phyloP scores from a whole-genome alignment of 1,284 basidiomycete genomes.

The Earliella scabrosa region DNA sequence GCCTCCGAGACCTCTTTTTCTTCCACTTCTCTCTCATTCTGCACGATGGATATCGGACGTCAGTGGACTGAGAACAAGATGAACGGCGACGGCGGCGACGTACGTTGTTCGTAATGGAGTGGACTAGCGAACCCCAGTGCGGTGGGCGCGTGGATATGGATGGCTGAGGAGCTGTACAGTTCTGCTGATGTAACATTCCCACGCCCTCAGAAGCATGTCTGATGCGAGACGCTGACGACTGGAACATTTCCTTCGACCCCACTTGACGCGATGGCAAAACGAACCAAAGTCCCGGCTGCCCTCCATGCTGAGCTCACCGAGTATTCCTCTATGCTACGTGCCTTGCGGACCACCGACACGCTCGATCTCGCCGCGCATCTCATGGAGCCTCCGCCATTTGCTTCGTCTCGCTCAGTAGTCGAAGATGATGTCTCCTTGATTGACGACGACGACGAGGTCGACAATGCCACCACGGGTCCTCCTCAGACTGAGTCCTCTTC shows the following conservation, averaged over 20 bases:
- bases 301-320: slow-evolving; percentile 64
- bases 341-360: slow-evolving; percentile 53
- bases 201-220: neutral
- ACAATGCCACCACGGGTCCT: slow-evolving; percentile 12
- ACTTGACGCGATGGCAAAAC: slow-evolving; percentile 42
- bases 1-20: slow-evolving; percentile 88
- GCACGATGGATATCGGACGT: slow-evolving; percentile 8
- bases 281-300: slow-evolving; percentile 48
- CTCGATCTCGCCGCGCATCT: slow-evolving; percentile 59
- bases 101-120: slow-evolving; percentile 40
- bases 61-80: slow-evolving; percentile 2
- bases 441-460: slow-evolving; percentile 18
- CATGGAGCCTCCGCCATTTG: slow-evolving; percentile 20
- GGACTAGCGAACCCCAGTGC: slow-evolving; percentile 26
- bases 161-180: slow-evolving; percentile 51
- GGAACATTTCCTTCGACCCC: neutral
- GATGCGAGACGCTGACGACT: neutral
- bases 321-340: slow-evolving; percentile 64
- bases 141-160: slow-evolving; percentile 29
- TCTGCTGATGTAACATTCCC: slow-evolving; percentile 39
- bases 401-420: neutral
- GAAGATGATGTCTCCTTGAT: slow-evolving; percentile 13
- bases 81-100: slow-evolving; percentile 16
- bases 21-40: slow-evolving; percentile 94
- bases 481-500: slow-evolving; percentile 13